Evolutionary conservation across 2,329 filamentous ascomycete genomes (phyloP).

Genomic region (Fusarium caatingaense): DNA sequence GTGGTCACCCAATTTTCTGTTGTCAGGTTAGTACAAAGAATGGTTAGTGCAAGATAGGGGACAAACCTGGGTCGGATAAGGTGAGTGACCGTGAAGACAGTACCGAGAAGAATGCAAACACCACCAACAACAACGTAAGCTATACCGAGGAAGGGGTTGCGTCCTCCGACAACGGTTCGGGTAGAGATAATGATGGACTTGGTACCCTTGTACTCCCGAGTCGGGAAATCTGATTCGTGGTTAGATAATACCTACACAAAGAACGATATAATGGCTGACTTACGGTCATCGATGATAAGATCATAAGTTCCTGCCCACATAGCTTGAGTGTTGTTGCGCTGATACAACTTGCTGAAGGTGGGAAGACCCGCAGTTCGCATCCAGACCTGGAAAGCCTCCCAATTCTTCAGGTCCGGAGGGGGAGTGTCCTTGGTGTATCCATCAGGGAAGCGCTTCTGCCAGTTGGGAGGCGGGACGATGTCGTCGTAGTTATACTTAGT

Average conservation of each 20-base stretch:
- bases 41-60: background rate
- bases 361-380: conserved; percentile 97
- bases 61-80: conserved; percentile 87
- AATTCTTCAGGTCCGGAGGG: conserved; percentile 77
- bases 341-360: conserved; percentile 92
- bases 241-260: conserved; percentile 7
- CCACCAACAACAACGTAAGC: conserved; percentile 95
- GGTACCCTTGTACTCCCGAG: conserved; percentile 81
- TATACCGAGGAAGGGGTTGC: conserved; percentile 95
- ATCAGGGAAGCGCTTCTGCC: conserved; percentile 75
- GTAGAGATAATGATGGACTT: conserved; percentile 93
- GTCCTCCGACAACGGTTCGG: conserved; percentile 90
- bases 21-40: background rate
- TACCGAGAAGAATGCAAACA: conserved; percentile 88
- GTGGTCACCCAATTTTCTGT: conserved; percentile 96
- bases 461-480: conserved; percentile 88
- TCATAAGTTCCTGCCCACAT: conserved; percentile 81
- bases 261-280: conserved; percentile 51
- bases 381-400: conserved; percentile 96
- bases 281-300: conserved; percentile 82
- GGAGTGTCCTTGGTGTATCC: conserved; percentile 73
- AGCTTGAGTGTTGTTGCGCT: conserved; percentile 77
- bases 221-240: conserved; percentile 76
- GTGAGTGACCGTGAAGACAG: conserved; percentile 89
- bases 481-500: conserved; percentile 73